Percentiles rank a stretch among this genome's conserved stretches.
phyloP scores from a whole-genome alignment of 2,329 filamentous ascomycete genomes.

The Capronia coronata region DNA sequence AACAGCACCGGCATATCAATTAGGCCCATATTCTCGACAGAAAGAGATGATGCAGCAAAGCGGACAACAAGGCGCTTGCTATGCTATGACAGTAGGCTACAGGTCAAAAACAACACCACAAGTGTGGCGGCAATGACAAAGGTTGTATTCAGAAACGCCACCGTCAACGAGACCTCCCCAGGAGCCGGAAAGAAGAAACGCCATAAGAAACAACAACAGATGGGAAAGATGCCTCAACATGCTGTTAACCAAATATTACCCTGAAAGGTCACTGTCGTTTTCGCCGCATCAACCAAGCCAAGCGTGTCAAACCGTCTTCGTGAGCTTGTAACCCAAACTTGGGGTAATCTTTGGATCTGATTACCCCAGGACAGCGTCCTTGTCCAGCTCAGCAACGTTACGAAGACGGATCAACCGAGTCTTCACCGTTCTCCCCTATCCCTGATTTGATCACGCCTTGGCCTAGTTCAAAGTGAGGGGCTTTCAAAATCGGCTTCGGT shows the following conservation, averaged over 20 bases:
- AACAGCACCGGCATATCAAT: too few species aligned
- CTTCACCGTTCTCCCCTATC: neutral
- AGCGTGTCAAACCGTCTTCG: neutral
- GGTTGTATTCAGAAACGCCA: too few species aligned
- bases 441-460: conserved; percentile 4
- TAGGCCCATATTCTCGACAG: neutral
- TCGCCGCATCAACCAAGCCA: neutral
- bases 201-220: too few species aligned
- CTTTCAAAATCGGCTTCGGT: conserved; percentile 28
- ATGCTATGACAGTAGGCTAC: neutral
- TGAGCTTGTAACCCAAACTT: neutral
- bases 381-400: neutral
- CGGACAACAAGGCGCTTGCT: neutral
- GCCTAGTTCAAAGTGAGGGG: conserved; percentile 26
- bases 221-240: too few species aligned
- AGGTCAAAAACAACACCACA: neutral
- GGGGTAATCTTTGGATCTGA: neutral
- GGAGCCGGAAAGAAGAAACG: too few species aligned
- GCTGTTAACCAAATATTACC: neutral
- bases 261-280: neutral
- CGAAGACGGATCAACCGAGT: neutral
- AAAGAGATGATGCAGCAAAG: neutral
- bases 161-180: too few species aligned
- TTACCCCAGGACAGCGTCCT: neutral
- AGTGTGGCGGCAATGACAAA: neutral